Conservation (phyloP, 2,329 filamentous ascomycete species). For the Ophiocordyceps camponoti-leonardi region DNA sequence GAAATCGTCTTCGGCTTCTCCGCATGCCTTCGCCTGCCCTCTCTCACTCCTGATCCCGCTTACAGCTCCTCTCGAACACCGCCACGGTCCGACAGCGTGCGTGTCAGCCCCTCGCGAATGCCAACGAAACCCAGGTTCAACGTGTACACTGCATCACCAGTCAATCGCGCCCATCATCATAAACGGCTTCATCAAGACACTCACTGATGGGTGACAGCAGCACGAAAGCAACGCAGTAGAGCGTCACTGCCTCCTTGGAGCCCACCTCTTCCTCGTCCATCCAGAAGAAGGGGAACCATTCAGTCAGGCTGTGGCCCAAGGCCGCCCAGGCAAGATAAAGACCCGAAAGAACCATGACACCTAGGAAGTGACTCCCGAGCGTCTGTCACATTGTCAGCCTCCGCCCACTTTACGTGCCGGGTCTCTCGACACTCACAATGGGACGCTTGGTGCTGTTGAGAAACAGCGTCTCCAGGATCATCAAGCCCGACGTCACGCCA, state of each 20-base stretch:
- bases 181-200: constrained; percentile 5
- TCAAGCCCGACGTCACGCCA: constrained; percentile 23
- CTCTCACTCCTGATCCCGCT: background rate
- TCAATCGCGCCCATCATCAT: background rate
- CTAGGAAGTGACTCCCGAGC: constrained; percentile 23
- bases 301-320: constrained; percentile 27
- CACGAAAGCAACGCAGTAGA: constrained; percentile 27
- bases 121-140: constrained; percentile 30
- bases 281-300: constrained; percentile 31
- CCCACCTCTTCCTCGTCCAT: constrained; percentile 26
- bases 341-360: constrained; percentile 21
- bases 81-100: constrained; percentile 6
- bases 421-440: constrained; percentile 17
- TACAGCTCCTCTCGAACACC: constrained; percentile 2
- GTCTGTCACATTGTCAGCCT: constrained; percentile 16
- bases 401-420: background rate
- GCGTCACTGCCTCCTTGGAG: constrained; percentile 23
- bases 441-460: constrained; percentile 37
- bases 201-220: constrained; percentile 25
- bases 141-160: constrained; percentile 21
- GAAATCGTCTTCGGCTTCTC: background rate
- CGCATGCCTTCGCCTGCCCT: background rate
- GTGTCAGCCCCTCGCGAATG: constrained; percentile 25
- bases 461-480: constrained; percentile 25
- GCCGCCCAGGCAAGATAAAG: constrained; percentile 32